Conservation (phyloP, 1,284 basidiomycete species). For the Pisolithus thermaeus region DNA sequence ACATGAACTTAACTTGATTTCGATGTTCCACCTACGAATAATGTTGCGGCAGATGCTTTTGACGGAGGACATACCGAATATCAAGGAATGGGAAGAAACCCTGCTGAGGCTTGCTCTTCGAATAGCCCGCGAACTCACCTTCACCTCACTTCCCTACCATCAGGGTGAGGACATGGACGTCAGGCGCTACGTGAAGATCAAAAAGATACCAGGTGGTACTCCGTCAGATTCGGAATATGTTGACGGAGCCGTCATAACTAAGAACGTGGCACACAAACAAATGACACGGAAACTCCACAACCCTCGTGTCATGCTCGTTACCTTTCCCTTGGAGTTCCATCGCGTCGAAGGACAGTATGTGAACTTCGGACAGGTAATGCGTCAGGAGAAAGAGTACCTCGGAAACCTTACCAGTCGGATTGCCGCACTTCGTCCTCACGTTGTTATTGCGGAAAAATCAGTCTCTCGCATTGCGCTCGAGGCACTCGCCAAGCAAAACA, state of each 20-base stretch:
- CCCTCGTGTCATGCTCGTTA: conserved; percentile 93
- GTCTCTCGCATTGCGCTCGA: conserved; percentile 92
- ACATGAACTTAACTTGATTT: conserved; percentile 76
- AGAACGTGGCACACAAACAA: conserved; percentile 95
- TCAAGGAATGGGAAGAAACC: conserved; percentile 82
- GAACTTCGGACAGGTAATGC: conserved; percentile 87
- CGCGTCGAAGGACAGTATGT: conserved; percentile 93
- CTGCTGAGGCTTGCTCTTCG: conserved; percentile 76
- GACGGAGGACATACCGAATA: conserved; percentile 68
- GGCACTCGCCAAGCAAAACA: conserved; percentile 80
- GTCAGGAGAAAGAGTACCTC: conserved; percentile 94
- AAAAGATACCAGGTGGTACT: conserved; percentile 93
- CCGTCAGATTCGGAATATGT: conserved; percentile 95
- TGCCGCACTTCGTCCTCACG: conserved; percentile 84
- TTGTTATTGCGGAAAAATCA: conserved; percentile 88
- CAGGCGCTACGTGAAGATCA: conserved; percentile 94
- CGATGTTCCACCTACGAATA: conserved; percentile 80
- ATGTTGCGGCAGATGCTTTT: conserved; percentile 90
- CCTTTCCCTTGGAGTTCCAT: conserved; percentile 94
- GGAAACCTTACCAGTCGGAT: conserved; percentile 87
- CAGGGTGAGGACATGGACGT: conserved; percentile 94
- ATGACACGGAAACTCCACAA: conserved; percentile 69
- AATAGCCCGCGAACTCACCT: conserved; percentile 72
- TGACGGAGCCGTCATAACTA: conserved; percentile 95
- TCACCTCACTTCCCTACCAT: conserved; percentile 66